These are phyloP conservation scores for Pezicula carpinea DNA, from an alignment of 2,329 filamentous ascomycete species.

Conservation along the genomic window DNA sequence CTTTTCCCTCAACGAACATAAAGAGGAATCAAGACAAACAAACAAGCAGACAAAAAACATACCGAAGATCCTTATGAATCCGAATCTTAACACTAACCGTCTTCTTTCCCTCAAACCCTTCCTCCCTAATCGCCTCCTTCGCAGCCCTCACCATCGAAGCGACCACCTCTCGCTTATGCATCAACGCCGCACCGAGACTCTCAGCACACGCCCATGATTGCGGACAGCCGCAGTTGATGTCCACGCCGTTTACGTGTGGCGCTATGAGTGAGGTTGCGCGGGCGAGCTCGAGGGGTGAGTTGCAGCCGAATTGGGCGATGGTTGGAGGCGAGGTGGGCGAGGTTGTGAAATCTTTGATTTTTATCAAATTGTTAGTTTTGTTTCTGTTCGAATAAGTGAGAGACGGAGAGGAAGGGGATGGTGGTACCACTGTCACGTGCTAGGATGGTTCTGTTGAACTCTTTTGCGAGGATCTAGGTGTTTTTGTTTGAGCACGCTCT, in stretches of 20 bases:
- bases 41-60: background rate
- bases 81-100: constrained; percentile 67
- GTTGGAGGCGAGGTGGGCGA: constrained; percentile 52
- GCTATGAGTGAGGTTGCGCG: constrained; percentile 58
- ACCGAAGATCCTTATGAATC: constrained; percentile 57
- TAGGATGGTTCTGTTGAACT: constrained; percentile 58
- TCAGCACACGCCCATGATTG: constrained; percentile 69
- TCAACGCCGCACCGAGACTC: constrained; percentile 63
- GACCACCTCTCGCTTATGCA: constrained; percentile 61
- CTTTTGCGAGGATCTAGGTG: constrained; percentile 55
- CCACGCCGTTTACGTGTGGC: constrained; percentile 59
- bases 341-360: constrained; percentile 53
- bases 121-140: constrained; percentile 42
- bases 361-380: constrained; percentile 3
- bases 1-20: too few species aligned
- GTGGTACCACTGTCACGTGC: constrained; percentile 54
- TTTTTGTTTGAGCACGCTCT: background rate
- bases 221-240: constrained; percentile 70
- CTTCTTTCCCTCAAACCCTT: constrained; percentile 47
- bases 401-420: constrained; percentile 11
- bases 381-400: constrained; percentile 3
- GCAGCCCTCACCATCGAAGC: constrained; percentile 59
- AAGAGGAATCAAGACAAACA: too few species aligned
- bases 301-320: constrained; percentile 64
- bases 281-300: constrained; percentile 54